A percentile compares a stretch with the other conserved stretches of the same genome.
phyloP scores from a whole-genome alignment of 2,329 filamentous ascomycete genomes.

The Epichloe sylvatica region DNA sequence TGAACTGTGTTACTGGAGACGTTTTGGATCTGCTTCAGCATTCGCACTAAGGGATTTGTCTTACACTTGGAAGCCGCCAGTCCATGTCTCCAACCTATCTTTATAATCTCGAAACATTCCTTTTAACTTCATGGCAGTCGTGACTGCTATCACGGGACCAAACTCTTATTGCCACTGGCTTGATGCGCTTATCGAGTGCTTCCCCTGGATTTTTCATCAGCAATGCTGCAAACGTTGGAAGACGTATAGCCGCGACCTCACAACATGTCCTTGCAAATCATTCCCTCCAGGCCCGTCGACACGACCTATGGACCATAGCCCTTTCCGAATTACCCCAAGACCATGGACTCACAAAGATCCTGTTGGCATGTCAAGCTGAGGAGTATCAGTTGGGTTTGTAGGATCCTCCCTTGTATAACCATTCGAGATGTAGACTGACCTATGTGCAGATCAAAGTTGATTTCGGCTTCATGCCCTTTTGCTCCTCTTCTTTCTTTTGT shows the following conservation, averaged over 20 bases:
- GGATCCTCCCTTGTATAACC: slow-evolving; percentile 8
- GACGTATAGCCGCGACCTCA: not conserved
- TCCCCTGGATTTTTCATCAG: not conserved
- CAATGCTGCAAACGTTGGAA: not conserved
- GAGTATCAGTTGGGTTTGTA: slow-evolving; percentile 14
- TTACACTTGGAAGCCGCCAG: too few relatives aligned
- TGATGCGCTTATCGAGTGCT: not conserved
- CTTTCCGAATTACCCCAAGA: not conserved
- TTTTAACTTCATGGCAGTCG: not conserved
- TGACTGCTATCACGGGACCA: not conserved
- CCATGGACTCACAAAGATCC: not conserved
- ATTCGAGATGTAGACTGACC: slow-evolving; percentile 13
- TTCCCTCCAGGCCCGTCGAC: not conserved
- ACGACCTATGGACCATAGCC: not conserved
- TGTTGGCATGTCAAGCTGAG: too few relatives aligned
- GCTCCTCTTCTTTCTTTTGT: slow-evolving; percentile 7
- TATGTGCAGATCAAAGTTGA: slow-evolving; percentile 42
- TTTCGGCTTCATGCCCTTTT: slow-evolving; percentile 23
- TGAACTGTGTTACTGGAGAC: not conserved
- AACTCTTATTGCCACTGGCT: not conserved
- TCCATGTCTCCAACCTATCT: too few relatives aligned
- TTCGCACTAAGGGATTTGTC: too few relatives aligned
- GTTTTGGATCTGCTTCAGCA: not conserved
- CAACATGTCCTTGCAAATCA: not conserved
- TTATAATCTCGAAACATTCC: not conserved